Base-by-base conservation (phyloP, 371 early-diverging fungal genomes). In the Hamiltosporidium tvaerminnensis region DNA sequence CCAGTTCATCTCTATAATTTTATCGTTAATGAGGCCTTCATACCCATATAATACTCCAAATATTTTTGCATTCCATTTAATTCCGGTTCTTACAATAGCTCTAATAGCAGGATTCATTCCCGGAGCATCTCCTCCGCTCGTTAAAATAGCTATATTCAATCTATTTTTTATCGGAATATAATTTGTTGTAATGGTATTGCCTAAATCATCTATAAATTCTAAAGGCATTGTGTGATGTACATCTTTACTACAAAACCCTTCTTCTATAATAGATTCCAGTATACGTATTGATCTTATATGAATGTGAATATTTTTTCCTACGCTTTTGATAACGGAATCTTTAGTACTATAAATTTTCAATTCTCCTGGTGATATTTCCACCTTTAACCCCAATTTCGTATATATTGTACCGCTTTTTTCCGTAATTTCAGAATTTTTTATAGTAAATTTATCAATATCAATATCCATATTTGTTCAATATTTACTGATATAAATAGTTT, bases 51-150 rank as follows among this genome's bases (percentile, higher is more conserved):
- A 87, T 57, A 96, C 62, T 12, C 76, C 76, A 49, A 70, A 71
- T 0, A 68, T 65, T 23, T 59, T 61, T 30, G 66, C 63, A 31
- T 69, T 68, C 44, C 61, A 67, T 70, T 68, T 75, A 5, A 60
- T 63, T 30, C 37, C 85, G 57, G 88, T 85, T 49, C 96, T 83
- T n/a, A 92, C 88, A 37, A 91, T 85, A 10, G 89, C 85, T 38
- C 94, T 83, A 23, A 97, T 92, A 35, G 87, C 87, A 30, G 92
- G 86, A 72, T 97, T 97, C 98, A 97, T 97, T 52, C 98, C 98
- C 10, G 88, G 90, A 2, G 91, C 85, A 81, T 97, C 98, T 52
- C 98, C 98, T 47, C 98, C 98, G 57, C 88, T 87, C 16, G 96
- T 97, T 56, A 97, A 70, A 23, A 97, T 82, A 47, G 85, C 94